Evolutionary conservation across 2,329 filamentous ascomycete species (phyloP).

Genomic region (Fusarium sp.): DNA sequence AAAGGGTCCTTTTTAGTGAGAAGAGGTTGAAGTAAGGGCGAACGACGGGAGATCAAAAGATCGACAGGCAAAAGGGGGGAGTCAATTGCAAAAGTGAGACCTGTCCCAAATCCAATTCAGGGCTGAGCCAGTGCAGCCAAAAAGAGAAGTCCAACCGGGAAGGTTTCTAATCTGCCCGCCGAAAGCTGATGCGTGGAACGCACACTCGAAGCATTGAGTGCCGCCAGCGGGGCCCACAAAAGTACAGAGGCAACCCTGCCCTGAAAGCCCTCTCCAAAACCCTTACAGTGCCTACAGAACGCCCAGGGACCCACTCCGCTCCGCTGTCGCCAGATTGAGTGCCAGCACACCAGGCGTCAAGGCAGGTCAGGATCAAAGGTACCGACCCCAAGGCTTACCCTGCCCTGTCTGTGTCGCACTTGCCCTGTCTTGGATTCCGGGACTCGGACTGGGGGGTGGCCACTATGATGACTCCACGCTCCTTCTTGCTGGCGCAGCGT

Average conservation of each 20-base stretch:
- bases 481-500: conserved; percentile 48
- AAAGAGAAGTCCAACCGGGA: conserved; percentile 16
- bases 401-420: conserved; percentile 39
- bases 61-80: conserved; percentile 3
- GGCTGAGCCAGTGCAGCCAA: conserved; percentile 17
- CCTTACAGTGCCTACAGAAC: conserved; percentile 35
- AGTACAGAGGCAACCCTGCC: conserved; percentile 27
- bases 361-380: conserved; percentile 29
- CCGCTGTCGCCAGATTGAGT: conserved; percentile 45
- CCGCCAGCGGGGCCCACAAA: conserved; percentile 19
- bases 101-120: conserved; percentile 15
- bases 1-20: conserved; percentile 29
- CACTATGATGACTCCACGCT: conserved; percentile 51
- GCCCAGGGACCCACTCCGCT: conserved; percentile 33
- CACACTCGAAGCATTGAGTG: conserved; percentile 4
- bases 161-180: conserved; percentile 1
- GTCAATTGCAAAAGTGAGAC: conserved; percentile 29
- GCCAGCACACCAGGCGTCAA: conserved; percentile 40
- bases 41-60: conserved; percentile 12
- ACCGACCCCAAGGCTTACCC: conserved; percentile 35
- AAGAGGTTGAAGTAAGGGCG: conserved; percentile 12
- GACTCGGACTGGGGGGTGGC: conserved; percentile 41
- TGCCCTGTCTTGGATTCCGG: conserved; percentile 39
- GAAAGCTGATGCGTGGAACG: conserved; percentile 12
- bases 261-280: conserved; percentile 28